Conservation (phyloP, 305 asterid genomes). For the Withania somnifera region DNA sequence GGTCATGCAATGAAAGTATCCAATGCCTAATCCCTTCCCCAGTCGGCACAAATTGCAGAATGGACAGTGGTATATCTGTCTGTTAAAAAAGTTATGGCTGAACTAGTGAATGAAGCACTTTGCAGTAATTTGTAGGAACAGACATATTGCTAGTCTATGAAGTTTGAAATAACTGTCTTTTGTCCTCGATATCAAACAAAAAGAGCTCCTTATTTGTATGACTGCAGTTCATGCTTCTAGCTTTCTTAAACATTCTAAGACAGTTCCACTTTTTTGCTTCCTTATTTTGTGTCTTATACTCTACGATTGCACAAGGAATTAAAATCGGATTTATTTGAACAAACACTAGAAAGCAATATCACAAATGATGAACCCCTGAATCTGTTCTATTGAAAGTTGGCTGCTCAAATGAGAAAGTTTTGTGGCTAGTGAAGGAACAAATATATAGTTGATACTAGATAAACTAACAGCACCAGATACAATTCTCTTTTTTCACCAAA, state of each 20-base stretch:
- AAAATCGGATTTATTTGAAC: not conserved
- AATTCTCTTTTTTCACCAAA: not conserved
- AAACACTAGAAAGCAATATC: not conserved
- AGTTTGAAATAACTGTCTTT: not conserved
- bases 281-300: not conserved
- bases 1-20: constrained; percentile 81
- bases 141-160: not conserved
- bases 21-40: constrained; percentile 78
- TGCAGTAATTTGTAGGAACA: not conserved
- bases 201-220: not conserved
- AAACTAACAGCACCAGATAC: not conserved
- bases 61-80: constrained; percentile 90
- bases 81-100: constrained; percentile 17
- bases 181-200: not conserved
- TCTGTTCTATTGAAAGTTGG: not conserved
- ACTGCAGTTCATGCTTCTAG: too few species aligned
- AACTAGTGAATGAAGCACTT: not conserved
- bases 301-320: not conserved
- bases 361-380: not conserved
- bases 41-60: constrained; percentile 88
- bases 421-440: not conserved
- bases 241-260: not conserved
- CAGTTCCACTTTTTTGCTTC: not conserved
- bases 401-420: not conserved
- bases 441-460: not conserved